Conservation (phyloP, 331 rosid species). For the Saraca asoca region DNA sequence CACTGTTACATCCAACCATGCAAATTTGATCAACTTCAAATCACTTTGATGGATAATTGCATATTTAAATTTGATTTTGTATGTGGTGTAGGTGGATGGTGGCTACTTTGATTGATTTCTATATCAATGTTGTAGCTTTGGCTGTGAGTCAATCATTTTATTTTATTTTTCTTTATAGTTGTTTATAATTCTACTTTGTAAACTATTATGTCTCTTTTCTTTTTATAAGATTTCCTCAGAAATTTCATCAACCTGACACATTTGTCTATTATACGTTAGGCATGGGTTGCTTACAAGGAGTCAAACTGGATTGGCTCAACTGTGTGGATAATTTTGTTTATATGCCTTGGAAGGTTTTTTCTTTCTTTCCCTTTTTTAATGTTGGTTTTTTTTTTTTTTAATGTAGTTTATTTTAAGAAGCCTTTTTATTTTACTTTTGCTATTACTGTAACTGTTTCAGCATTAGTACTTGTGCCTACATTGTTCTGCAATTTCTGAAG, state of each 20-base stretch:
- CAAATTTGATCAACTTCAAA: neutral
- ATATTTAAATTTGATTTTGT: neutral
- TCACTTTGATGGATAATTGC: neutral
- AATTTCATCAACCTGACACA: slow-evolving; percentile 29
- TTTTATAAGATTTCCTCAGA: neutral
- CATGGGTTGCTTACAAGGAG: slow-evolving; percentile 82
- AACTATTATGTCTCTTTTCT: neutral
- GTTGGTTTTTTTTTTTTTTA: slow-evolving; percentile 10
- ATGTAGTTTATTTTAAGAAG: slow-evolving; percentile 15
- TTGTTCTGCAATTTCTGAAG: slow-evolving; percentile 65
- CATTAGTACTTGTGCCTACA: slow-evolving; percentile 61
- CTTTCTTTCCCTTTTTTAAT: no score
- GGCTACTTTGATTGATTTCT: slow-evolving; percentile 80
- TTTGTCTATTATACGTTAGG: slow-evolving; percentile 45
- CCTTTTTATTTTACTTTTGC: slow-evolving; percentile 24
- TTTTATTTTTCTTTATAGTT: neutral
- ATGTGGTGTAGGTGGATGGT: slow-evolving; percentile 73
- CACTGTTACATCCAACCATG: neutral
- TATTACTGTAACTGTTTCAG: slow-evolving; percentile 44
- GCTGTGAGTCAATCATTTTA: slow-evolving; percentile 47
- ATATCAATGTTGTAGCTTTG: slow-evolving; percentile 58
- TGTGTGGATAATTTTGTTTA: slow-evolving; percentile 68
- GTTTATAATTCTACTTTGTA: neutral
- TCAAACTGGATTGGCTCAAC: slow-evolving; percentile 62
- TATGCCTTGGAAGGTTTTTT: slow-evolving; percentile 73